Evolutionary conservation across 345 rosid species (phyloP).

Genomic region (sweet orange (Citrus sinensis)): DNA sequence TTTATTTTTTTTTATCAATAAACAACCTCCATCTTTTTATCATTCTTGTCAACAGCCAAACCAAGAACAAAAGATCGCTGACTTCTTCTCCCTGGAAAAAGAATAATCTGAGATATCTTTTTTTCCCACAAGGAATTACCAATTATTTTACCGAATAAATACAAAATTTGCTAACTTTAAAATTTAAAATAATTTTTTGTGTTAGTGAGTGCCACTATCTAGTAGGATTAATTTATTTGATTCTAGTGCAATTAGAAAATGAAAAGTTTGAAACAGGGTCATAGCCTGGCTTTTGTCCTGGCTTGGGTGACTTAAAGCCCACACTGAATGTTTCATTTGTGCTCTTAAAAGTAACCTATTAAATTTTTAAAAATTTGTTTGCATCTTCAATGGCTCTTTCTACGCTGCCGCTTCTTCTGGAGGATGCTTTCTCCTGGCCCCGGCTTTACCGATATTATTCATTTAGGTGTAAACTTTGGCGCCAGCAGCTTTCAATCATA

Average conservation of each 20-base stretch:
- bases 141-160: slow-evolving; percentile 30
- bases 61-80: slow-evolving; percentile 26
- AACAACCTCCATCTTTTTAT: slow-evolving; percentile 16
- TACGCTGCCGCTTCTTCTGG: slow-evolving; percentile 36
- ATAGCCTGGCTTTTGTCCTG: slow-evolving; percentile 55
- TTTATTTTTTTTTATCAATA: neutral
- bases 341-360: slow-evolving; percentile 17
- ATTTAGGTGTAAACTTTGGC: neutral
- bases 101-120: slow-evolving; percentile 10
- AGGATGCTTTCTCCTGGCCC: slow-evolving; percentile 28
- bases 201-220: slow-evolving; percentile 60
- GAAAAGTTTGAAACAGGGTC: slow-evolving; percentile 24
- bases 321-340: slow-evolving; percentile 38
- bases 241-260: slow-evolving; percentile 1
- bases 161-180: slow-evolving; percentile 37
- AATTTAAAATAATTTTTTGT: slow-evolving; percentile 23
- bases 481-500: neutral
- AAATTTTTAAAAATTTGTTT: slow-evolving; percentile 16
- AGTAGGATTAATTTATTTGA: slow-evolving; percentile 11
- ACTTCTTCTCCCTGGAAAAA: slow-evolving; percentile 24
- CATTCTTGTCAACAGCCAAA: slow-evolving; percentile 19
- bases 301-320: slow-evolving; percentile 21
- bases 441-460: neutral
- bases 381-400: slow-evolving; percentile 27
- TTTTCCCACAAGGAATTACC: slow-evolving; percentile 2